A percentile compares a stretch with the other conserved stretches of the same genome.
Conservation (phyloP, 495 filamentous ascomycete genomes). For the Hyaloscypha variabilis region DNA sequence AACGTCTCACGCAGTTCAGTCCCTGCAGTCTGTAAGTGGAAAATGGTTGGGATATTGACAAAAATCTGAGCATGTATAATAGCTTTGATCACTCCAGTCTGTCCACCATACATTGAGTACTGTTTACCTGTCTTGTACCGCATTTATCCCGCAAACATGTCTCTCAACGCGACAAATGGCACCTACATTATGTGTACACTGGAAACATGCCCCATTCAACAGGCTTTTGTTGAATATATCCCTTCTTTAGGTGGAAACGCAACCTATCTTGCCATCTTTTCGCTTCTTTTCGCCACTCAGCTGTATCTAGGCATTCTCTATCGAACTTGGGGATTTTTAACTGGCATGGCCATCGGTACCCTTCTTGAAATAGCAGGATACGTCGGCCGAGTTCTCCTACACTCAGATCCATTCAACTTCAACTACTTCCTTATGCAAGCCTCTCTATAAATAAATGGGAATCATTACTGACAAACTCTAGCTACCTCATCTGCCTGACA, state of each 20-base stretch:
- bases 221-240: slow-evolving; percentile 25
- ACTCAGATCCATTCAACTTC: slow-evolving; percentile 24
- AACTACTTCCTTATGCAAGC: slow-evolving; percentile 20
- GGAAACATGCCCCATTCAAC: slow-evolving; percentile 22
- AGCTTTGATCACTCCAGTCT: not conserved
- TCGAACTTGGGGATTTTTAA: slow-evolving; percentile 38
- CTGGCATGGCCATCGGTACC: slow-evolving; percentile 35
- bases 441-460: too few species aligned
- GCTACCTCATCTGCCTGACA: slow-evolving; percentile 42
- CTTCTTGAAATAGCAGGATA: slow-evolving; percentile 44
- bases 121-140: not conserved
- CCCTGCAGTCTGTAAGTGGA: not conserved
- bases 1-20: too few species aligned
- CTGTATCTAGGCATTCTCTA: slow-evolving; percentile 20
- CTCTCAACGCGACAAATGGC: not conserved
- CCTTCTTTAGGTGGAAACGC: slow-evolving; percentile 34
- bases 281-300: slow-evolving; percentile 24
- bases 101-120: not conserved
- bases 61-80: not conserved
- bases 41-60: not conserved
- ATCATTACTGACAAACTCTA: not conserved
- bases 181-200: slow-evolving; percentile 24
- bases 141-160: not conserved
- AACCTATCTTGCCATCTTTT: slow-evolving; percentile 30
- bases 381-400: slow-evolving; percentile 39